Percentiles rank a stretch among this genome's conserved stretches.
phyloP scores from a whole-genome alignment of 768 basidiomycete genomes.

The Calocybe gangraenosa region DNA sequence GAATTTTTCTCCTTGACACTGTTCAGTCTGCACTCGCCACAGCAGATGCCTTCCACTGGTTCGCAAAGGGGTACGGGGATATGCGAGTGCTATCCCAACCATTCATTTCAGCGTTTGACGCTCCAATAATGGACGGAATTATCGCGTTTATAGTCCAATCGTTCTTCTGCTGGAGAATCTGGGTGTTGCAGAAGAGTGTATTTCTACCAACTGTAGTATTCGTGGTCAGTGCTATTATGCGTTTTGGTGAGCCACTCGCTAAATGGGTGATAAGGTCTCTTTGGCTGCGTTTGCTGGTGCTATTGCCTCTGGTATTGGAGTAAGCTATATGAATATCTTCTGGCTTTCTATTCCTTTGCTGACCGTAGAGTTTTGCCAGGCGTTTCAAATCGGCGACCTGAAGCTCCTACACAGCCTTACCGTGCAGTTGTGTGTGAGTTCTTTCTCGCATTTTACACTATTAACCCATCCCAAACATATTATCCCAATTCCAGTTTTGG shows the following conservation, averaged over 20 bases:
- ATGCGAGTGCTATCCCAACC: constrained; percentile 9
- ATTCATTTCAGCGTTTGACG: constrained; percentile 12
- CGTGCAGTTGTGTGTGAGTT: not conserved
- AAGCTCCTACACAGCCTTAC: not conserved
- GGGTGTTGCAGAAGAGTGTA: constrained; percentile 9
- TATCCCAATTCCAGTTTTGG: not conserved
- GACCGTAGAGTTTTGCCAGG: not conserved
- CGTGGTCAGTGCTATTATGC: too few species aligned
- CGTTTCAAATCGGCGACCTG: not conserved
- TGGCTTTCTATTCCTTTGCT: not conserved
- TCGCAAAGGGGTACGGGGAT: constrained; percentile 3
- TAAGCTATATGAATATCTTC: not conserved
- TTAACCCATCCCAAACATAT: too few species aligned
- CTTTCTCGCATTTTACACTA: too few species aligned
- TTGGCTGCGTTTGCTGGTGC: not conserved
- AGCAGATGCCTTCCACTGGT: constrained; percentile 9
- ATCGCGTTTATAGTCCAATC: constrained; percentile 9
- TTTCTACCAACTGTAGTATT: too few species aligned
- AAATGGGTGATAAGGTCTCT: too few species aligned
- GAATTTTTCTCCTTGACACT: not conserved
- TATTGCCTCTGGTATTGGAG: not conserved
- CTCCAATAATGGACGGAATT: constrained; percentile 9
- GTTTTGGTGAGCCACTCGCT: too few species aligned
- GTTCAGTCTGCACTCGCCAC: not conserved
- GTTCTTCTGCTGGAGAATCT: constrained; percentile 11